phyloP scores from a whole-genome alignment of 2,329 filamentous ascomycete genomes.

The Scortechinia acanthostroma region DNA sequence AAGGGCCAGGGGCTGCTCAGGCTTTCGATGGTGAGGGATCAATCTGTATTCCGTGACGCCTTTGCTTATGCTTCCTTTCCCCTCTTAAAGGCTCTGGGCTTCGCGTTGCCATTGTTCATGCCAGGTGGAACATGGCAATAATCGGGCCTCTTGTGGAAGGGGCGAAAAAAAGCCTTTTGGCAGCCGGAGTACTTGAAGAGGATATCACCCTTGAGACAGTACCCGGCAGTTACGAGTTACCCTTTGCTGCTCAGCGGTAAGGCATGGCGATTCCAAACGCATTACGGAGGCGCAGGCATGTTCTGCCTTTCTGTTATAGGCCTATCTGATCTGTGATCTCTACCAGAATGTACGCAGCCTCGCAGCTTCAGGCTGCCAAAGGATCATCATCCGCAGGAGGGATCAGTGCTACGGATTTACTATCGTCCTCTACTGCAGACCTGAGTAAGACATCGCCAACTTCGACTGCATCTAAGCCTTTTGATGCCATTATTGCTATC shows the following conservation, averaged over 20 bases:
- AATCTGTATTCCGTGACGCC: neutral
- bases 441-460: conserved; percentile 38
- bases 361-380: conserved; percentile 72
- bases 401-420: conserved; percentile 44
- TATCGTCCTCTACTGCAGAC: conserved; percentile 64
- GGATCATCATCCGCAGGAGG: conserved; percentile 59
- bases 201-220: conserved; percentile 88
- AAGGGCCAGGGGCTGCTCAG: neutral
- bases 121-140: conserved; percentile 85
- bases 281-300: conserved; percentile 3
- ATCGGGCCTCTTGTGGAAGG: conserved; percentile 80
- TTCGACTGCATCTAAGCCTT: conserved; percentile 48
- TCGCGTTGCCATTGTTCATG: conserved; percentile 90
- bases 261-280: conserved; percentile 4
- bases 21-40: neutral
- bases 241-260: conserved; percentile 68
- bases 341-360: conserved; percentile 75
- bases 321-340: too few relatives aligned
- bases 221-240: conserved; percentile 89
- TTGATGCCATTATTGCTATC: conserved; percentile 91
- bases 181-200: conserved; percentile 74
- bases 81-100: conserved; percentile 60
- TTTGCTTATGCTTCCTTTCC: neutral
- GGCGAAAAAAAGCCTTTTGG: conserved; percentile 69
- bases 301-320: neutral